phyloP scores from a whole-genome alignment of 805 yeast species.

The Yarrowia deformans region DNA sequence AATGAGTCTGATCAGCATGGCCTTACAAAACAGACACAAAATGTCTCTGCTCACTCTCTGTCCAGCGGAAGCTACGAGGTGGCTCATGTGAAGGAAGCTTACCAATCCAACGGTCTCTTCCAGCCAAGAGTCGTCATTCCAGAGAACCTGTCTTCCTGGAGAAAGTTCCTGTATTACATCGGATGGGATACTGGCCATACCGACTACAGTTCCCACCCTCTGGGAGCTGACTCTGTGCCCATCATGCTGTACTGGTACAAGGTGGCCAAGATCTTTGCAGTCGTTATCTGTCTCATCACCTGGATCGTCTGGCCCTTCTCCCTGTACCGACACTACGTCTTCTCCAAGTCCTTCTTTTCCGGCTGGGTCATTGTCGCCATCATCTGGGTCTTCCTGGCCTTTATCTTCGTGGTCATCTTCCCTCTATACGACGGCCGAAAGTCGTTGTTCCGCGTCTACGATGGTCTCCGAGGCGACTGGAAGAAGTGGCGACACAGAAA shows the following conservation, averaged over 20 bases:
- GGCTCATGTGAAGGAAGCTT: neutral
- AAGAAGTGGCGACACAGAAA: constrained; percentile 13
- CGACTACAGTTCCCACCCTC: constrained; percentile 36
- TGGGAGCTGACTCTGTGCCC: constrained; percentile 37
- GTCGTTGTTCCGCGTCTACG: constrained; percentile 6
- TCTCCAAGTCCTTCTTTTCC: constrained; percentile 71
- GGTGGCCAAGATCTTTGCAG: constrained; percentile 39
- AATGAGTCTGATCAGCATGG: constrained; percentile 5
- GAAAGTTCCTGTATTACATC: constrained; percentile 32
- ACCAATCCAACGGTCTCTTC: constrained; percentile 1
- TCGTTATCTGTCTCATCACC: constrained; percentile 57
- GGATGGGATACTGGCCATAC: constrained; percentile 37
- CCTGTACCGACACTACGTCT: constrained; percentile 72
- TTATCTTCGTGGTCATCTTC: constrained; percentile 51
- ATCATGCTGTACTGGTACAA: constrained; percentile 41
- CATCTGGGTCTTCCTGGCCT: constrained; percentile 66
- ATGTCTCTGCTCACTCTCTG: constrained; percentile 5
- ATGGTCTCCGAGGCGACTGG: constrained; percentile 11
- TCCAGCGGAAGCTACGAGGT: constrained; percentile 1
- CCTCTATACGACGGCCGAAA: constrained; percentile 59
- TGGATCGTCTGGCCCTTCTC: constrained; percentile 85
- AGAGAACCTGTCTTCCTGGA: neutral
- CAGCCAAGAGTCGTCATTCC: constrained; percentile 31
- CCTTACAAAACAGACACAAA: constrained; percentile 5
- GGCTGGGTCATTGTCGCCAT: constrained; percentile 82